A percentile compares a stretch with the other conserved stretches of the same genome.
Evolutionary conservation across 495 filamentous ascomycete species (phyloP).

Genomic region (Poronia punctata): DNA sequence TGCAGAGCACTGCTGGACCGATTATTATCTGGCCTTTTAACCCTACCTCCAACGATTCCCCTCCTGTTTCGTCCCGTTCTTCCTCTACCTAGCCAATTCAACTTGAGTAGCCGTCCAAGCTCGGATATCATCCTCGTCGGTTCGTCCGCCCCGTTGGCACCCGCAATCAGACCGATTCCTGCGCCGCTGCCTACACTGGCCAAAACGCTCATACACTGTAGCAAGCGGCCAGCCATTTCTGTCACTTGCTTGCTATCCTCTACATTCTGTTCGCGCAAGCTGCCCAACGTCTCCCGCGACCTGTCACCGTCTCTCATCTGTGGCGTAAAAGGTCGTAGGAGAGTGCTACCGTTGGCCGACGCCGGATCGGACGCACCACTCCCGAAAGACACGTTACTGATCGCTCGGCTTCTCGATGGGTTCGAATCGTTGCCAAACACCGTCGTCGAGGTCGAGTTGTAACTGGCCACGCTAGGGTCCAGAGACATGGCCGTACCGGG

Average conservation of each 20-base stretch:
- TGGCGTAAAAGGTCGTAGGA: conserved; percentile 47
- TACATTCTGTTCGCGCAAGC: conserved; percentile 39
- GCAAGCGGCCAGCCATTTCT: conserved; percentile 89
- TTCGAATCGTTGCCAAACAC: conserved; percentile 55
- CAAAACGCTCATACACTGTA: conserved; percentile 91
- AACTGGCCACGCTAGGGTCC: conserved; percentile 62
- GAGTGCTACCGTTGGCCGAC: conserved; percentile 40
- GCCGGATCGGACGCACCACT: conserved; percentile 32
- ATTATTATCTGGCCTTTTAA: conserved; percentile 26
- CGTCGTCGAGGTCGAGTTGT: conserved; percentile 67
- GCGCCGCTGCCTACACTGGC: conserved; percentile 51
- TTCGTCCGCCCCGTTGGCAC: conserved; percentile 45
- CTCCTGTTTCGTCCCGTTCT: conserved; percentile 82
- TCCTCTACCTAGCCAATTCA: conserved; percentile 92
- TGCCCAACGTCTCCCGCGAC: conserved; percentile 30
- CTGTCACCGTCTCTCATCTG: conserved; percentile 36
- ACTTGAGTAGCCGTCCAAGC: conserved; percentile 76
- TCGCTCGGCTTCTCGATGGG: conserved; percentile 60
- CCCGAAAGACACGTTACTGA: conserved; percentile 77
- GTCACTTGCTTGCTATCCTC: conserved; percentile 80
- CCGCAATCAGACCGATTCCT: conserved; percentile 39
- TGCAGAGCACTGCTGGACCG: conserved; percentile 9
- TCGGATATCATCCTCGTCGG: conserved; percentile 73
- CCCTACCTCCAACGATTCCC: conserved; percentile 64
- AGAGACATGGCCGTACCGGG: conserved; percentile 66